phyloP scores from a whole-genome alignment of 768 basidiomycete genomes.

The Hortiboletus campestris region DNA sequence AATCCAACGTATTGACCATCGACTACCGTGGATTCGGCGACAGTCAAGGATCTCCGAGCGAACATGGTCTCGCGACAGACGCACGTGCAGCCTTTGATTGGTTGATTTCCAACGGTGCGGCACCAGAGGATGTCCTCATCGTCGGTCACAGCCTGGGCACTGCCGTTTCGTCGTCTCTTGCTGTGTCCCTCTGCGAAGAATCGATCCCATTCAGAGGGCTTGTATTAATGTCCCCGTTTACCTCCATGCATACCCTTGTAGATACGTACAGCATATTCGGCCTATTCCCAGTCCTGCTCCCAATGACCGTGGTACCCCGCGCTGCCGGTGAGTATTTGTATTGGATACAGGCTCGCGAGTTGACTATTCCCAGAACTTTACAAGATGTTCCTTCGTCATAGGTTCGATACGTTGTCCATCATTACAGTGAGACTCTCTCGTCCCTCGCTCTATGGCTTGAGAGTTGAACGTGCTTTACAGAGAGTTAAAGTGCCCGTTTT shows the following conservation, averaged over 20 bases:
- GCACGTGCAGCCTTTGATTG: slow-evolving; percentile 81
- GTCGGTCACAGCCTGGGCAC: slow-evolving; percentile 91
- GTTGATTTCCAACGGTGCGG: slow-evolving; percentile 59
- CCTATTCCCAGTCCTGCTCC: slow-evolving; percentile 67
- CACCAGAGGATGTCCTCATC: slow-evolving; percentile 60
- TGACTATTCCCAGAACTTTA: slow-evolving; percentile 45
- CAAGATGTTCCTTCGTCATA: slow-evolving; percentile 51
- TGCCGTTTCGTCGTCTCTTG: slow-evolving; percentile 59
- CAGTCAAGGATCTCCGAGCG: slow-evolving; percentile 74
- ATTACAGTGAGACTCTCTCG: slow-evolving; percentile 48
- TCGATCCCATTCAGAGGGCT: slow-evolving; percentile 43
- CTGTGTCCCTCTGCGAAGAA: slow-evolving; percentile 47
- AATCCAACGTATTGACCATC: slow-evolving; percentile 75
- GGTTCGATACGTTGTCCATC: slow-evolving; percentile 61
- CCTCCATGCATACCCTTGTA: slow-evolving; percentile 55
- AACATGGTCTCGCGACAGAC: slow-evolving; percentile 69
- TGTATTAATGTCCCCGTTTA: slow-evolving; percentile 57
- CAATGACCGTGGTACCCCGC: slow-evolving; percentile 61
- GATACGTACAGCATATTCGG: slow-evolving; percentile 68
- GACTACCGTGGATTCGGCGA: slow-evolving; percentile 95
- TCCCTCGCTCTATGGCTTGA: background rate
- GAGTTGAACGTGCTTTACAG: slow-evolving; percentile 34
- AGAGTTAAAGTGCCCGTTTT: slow-evolving; percentile 65
- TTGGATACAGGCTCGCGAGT: background rate
- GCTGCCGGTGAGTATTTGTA: slow-evolving; percentile 52